phyloP scores from a whole-genome alignment of 2,329 filamentous ascomycete species.

The Passalora sequoiae region DNA sequence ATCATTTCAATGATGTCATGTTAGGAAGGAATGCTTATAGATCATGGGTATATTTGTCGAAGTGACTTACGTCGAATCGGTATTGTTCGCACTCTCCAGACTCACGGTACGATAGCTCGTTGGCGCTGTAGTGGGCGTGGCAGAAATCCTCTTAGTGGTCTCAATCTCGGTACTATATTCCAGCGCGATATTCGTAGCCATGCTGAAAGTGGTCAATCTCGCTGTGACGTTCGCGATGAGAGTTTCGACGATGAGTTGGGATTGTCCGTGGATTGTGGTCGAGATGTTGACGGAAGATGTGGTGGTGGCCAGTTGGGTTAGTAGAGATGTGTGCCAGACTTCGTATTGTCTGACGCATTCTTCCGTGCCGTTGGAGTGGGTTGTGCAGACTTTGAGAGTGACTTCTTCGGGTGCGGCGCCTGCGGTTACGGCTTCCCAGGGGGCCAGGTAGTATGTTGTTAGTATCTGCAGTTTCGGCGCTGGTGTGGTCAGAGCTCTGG shows the following conservation, averaged over 20 bases:
- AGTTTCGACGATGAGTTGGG: slow-evolving; percentile 38
- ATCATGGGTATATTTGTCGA: not conserved
- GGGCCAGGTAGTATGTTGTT: slow-evolving; percentile 43
- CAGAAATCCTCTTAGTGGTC: slow-evolving; percentile 20
- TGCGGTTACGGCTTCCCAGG: slow-evolving; percentile 41
- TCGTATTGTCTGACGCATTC: slow-evolving; percentile 41
- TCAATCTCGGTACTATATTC: slow-evolving; percentile 37
- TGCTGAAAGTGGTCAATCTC: slow-evolving; percentile 35
- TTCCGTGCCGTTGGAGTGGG: slow-evolving; percentile 33
- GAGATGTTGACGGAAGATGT: slow-evolving; percentile 37
- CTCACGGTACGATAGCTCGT: slow-evolving; percentile 31
- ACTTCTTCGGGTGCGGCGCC: slow-evolving; percentile 38
- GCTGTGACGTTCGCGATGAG: slow-evolving; percentile 37
- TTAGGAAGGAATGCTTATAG: not conserved
- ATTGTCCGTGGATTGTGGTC: slow-evolving; percentile 35
- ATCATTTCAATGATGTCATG: not conserved
- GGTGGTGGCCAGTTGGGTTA: slow-evolving; percentile 36
- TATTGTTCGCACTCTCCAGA: slow-evolving; percentile 19
- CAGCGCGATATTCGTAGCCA: slow-evolving; percentile 37
- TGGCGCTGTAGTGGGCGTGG: slow-evolving; percentile 19
- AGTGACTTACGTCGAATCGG: slow-evolving; percentile 22
- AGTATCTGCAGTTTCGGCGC: slow-evolving; percentile 36
- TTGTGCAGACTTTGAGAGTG: slow-evolving; percentile 40
- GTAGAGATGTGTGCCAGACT: slow-evolving; percentile 39
- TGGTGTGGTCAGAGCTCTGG: slow-evolving; percentile 37